Evolutionary conservation across 345 rosid species (phyloP).

Genomic region (Citrus sp.): DNA sequence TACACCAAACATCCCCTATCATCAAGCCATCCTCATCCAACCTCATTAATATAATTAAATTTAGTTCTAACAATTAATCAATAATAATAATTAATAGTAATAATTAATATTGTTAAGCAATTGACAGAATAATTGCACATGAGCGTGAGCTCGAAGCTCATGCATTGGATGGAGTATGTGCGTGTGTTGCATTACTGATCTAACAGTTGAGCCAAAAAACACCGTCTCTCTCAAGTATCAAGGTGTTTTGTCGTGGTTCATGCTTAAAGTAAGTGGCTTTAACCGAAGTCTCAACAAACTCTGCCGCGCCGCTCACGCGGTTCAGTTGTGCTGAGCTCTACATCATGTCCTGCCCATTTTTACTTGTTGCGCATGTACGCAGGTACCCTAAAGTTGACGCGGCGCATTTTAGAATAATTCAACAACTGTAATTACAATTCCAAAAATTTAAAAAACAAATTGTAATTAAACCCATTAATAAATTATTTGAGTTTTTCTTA

Average conservation of each 20-base stretch:
- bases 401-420: constrained; percentile 7
- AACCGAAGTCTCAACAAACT: constrained; percentile 19
- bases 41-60: background rate
- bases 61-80: background rate
- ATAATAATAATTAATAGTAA: background rate
- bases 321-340: background rate
- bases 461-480: background rate
- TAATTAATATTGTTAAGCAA: background rate
- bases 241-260: background rate
- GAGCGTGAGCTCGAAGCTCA: constrained; percentile 1
- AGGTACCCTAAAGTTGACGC: background rate
- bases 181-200: background rate
- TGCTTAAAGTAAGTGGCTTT: background rate
- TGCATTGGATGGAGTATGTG: background rate
- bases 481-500: background rate
- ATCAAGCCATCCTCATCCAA: background rate
- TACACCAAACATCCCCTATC: background rate
- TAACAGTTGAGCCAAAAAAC: background rate
- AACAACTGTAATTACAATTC: background rate
- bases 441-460: no score
- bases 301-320: constrained; percentile 15
- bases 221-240: background rate
- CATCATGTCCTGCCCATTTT: background rate
- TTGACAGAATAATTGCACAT: background rate
- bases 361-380: background rate